Conservation (phyloP, 768 basidiomycete genomes). For the Cubamyces lactineus region DNA sequence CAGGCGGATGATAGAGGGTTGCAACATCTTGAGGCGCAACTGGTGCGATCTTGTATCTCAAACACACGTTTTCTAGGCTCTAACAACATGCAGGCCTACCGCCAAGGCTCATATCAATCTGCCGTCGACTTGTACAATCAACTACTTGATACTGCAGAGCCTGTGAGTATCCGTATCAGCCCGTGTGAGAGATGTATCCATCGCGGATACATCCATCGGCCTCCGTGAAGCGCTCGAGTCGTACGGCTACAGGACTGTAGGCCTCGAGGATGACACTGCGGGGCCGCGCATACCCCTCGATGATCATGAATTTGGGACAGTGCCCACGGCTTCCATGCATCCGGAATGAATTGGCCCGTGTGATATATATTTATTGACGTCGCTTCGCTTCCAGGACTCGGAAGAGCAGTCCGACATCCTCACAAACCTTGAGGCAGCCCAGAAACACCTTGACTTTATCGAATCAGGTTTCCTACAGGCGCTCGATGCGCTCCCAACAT, state of each 20-base stretch:
- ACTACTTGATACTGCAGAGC: constrained; percentile 76
- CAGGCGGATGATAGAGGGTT: constrained; percentile 58
- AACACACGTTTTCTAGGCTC: constrained; percentile 8
- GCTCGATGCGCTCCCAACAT: constrained; percentile 60
- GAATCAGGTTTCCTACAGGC: constrained; percentile 66
- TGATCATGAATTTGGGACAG: background rate
- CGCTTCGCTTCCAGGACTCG: constrained; percentile 56
- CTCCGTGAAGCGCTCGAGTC: too few species aligned
- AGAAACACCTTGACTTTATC: constrained; percentile 85
- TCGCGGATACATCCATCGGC: too few species aligned
- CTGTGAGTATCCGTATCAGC: constrained; percentile 55
- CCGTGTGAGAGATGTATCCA: too few species aligned
- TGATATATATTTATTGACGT: constrained; percentile 13
- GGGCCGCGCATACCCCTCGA: background rate
- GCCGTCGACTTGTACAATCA: constrained; percentile 81
- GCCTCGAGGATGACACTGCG: background rate
- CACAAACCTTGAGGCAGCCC: constrained; percentile 82
- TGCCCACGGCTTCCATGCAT: constrained; percentile 1
- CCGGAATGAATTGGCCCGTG: background rate
- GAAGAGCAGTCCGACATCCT: constrained; percentile 89
- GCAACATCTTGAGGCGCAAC: constrained; percentile 83
- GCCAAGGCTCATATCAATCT: constrained; percentile 71
- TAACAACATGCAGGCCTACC: constrained; percentile 62
- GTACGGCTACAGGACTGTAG: background rate
- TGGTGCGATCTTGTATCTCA: constrained; percentile 54